A percentile compares a stretch with the other conserved stretches of the same genome.
Evolutionary conservation across 495 filamentous ascomycete species (phyloP).

Genomic region (Trichoderma erinaceum): DNA sequence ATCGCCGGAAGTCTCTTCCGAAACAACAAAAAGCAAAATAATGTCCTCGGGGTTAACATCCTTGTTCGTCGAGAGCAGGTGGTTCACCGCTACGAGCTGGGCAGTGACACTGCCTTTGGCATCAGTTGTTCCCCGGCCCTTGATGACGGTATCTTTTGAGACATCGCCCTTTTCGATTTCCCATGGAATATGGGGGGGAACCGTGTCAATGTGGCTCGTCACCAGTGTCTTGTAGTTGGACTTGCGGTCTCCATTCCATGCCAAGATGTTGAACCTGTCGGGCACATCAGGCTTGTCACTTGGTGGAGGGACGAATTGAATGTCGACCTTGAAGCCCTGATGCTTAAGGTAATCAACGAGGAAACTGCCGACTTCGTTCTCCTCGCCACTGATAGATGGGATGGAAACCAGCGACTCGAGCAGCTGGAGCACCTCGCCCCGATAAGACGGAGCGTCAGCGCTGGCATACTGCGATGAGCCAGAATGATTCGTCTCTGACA

Average conservation of each 20-base stretch:
- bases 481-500: neutral
- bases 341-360: slow-evolving; percentile 57
- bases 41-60: slow-evolving; percentile 41
- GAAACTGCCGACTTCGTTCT: slow-evolving; percentile 61
- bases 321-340: slow-evolving; percentile 42
- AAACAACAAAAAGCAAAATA: slow-evolving; percentile 81
- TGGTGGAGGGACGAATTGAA: slow-evolving; percentile 59
- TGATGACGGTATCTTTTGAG: slow-evolving; percentile 34
- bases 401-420: slow-evolving; percentile 72
- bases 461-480: slow-evolving; percentile 4
- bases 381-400: slow-evolving; percentile 68
- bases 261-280: slow-evolving; percentile 63
- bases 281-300: slow-evolving; percentile 48
- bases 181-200: slow-evolving; percentile 70
- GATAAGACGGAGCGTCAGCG: slow-evolving; percentile 29
- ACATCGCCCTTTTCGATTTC: slow-evolving; percentile 40
- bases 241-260: slow-evolving; percentile 54
- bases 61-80: slow-evolving; percentile 46
- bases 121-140: slow-evolving; percentile 80
- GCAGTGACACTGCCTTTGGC: slow-evolving; percentile 85
- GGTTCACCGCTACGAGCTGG: slow-evolving; percentile 61
- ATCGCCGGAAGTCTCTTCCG: slow-evolving; percentile 73
- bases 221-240: slow-evolving; percentile 58
- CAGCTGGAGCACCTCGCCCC: slow-evolving; percentile 57
- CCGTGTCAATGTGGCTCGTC: slow-evolving; percentile 66